Evolutionary conservation across 345 rosid species (phyloP), one percentile per base, ranked within the genome.

Genomic region (Ceriops zippeliana): DNA sequence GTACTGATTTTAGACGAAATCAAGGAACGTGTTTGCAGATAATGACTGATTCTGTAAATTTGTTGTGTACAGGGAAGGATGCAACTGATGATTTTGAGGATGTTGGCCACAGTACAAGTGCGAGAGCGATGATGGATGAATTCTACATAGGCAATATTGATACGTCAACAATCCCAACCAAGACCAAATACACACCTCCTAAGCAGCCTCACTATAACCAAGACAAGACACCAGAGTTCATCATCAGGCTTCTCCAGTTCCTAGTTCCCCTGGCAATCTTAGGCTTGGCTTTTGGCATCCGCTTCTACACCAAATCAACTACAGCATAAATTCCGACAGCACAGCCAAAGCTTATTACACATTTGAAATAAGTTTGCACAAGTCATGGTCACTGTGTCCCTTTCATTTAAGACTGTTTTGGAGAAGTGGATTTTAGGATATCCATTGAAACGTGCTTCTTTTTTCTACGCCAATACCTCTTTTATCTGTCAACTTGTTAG

Each of bases 61-160:
- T 26, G 26, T 1, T 61, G 60, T 21, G 52, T 46, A 19, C 81
- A 93, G 98, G 96, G 74, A 93, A 95, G 82, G 98, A 95, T 57
- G 96, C 98, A 0, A 90, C 96, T 6, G 89, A 90, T 73, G 97
- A 95, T 75, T 95, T 95, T 26, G 97, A 89, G 74, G 96, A 95
- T 77, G 93, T 95, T 17, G 99, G 97, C 15, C 99, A 95, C 69
- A 91, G 99, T 71, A 77, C 73, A 58, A 83, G 79, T 22, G 99
- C 99, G 4, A 85, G 80, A 69, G 90, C 92, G 5, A 90, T 91
- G 97, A 82, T 91, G 82, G 97, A 87, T 38, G 98, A 91, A 72
- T 83, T 71, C 79, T 87, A 83, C 16, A 80, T 91, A 0, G 99
- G 99, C 35, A 83, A 85, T 19, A 81, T 91, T 6, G 93, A 91